Percentiles rank a stretch among this genome's conserved stretches.
These are phyloP conservation scores for Cubamyces lactineus DNA, from an alignment of 768 basidiomycete genomes.

Conservation along the genomic window DNA sequence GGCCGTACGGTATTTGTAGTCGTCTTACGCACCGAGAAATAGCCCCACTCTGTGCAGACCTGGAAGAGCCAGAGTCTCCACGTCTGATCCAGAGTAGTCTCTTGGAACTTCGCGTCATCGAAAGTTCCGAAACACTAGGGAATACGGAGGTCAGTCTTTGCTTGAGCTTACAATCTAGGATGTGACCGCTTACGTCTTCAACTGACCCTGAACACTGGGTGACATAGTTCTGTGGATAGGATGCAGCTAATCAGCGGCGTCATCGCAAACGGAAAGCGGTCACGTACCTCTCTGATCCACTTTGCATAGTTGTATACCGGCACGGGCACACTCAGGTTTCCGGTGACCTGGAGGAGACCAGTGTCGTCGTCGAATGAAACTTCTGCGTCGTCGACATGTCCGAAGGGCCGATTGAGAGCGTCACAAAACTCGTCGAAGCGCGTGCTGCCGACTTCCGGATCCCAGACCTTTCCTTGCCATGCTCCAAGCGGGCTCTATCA, in stretches of 20 bases:
- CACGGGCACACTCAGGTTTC: constrained; percentile 55
- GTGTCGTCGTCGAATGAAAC: constrained; percentile 51
- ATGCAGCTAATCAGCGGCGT: background rate
- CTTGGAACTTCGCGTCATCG: constrained; percentile 65
- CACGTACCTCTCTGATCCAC: constrained; percentile 70
- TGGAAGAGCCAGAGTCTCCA: constrained; percentile 94
- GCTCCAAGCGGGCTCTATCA: constrained; percentile 58
- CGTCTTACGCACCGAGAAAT: constrained; percentile 64
- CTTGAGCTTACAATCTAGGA: too few relatives aligned
- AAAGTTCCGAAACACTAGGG: constrained; percentile 85
- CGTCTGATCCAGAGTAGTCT: constrained; percentile 62
- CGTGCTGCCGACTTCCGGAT: constrained; percentile 65
- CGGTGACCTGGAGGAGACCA: constrained; percentile 48
- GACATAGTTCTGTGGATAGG: constrained; percentile 50
- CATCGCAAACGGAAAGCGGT: background rate
- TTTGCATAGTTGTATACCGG: constrained; percentile 72
- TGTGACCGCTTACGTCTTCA: constrained; percentile 48
- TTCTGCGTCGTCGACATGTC: constrained; percentile 26
- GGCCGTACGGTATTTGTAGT: background rate
- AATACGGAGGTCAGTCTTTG: background rate
- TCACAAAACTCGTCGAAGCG: constrained; percentile 72
- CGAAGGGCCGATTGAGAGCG: constrained; percentile 44
- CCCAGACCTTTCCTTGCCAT: constrained; percentile 92
- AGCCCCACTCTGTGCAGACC: constrained; percentile 96
- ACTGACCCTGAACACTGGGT: constrained; percentile 58